Conservation (phyloP, 2,329 filamentous ascomycete species). For the Penicillium decumbens region DNA sequence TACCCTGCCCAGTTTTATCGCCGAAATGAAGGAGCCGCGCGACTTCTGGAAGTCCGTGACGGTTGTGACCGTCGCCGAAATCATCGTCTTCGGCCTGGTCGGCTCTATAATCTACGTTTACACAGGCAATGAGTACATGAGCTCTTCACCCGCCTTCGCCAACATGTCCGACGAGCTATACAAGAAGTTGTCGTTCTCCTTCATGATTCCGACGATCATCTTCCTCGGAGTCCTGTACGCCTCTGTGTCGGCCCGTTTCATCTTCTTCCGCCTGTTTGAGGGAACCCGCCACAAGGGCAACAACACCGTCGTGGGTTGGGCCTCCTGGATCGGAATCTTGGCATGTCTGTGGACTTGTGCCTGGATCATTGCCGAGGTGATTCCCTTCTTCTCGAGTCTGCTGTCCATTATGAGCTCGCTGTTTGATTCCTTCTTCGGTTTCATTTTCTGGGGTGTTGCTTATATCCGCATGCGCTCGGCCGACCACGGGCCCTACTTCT, state of each 20-base stretch:
- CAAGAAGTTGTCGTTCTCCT: conserved; percentile 86
- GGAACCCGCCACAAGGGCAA: conserved; percentile 72
- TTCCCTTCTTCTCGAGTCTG: conserved; percentile 82
- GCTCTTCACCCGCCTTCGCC: conserved; percentile 72
- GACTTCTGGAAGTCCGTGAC: conserved; percentile 93
- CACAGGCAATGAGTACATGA: conserved; percentile 85
- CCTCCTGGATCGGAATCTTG: conserved; percentile 70
- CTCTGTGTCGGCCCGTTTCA: conserved; percentile 80
- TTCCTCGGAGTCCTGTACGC: conserved; percentile 90
- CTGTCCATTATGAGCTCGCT: conserved; percentile 60
- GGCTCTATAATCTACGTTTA: conserved; percentile 80
- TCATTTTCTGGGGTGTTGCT: conserved; percentile 70
- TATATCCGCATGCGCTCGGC: conserved; percentile 44
- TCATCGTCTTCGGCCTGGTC: conserved; percentile 79
- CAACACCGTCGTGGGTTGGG: conserved; percentile 79
- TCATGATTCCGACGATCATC: conserved; percentile 93
- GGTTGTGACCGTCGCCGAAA: conserved; percentile 81
- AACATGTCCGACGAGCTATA: conserved; percentile 68
- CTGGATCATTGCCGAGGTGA: conserved; percentile 87
- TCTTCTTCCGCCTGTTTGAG: conserved; percentile 86
- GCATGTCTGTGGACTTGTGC: conserved; percentile 66
- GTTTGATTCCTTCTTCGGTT: conserved; percentile 76
- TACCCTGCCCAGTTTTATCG: conserved; percentile 88
- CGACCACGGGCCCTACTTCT: conserved; percentile 41
- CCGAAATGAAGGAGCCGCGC: conserved; percentile 75